Conservation (phyloP, 2,329 filamentous ascomycete species). For the Neofusicoccum cordaticola region DNA sequence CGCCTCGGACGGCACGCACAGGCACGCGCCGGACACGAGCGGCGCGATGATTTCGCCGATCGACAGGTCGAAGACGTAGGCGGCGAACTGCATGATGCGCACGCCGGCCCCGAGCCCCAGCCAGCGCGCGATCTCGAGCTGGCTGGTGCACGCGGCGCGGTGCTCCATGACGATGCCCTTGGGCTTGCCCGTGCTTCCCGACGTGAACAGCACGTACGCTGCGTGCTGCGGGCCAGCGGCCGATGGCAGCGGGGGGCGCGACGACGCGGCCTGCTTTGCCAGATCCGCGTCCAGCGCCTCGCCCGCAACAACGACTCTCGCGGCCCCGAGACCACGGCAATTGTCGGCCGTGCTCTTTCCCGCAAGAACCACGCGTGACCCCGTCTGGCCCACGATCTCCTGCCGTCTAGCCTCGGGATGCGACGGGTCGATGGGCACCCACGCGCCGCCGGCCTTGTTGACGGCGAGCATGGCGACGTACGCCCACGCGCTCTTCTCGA, state of each 20-base stretch:
- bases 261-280: not conserved
- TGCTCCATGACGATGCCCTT: conserved; percentile 33
- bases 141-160: conserved; percentile 22
- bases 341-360: not conserved
- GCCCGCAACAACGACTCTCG: too few species aligned
- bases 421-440: conserved; percentile 30
- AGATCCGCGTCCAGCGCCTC: not conserved
- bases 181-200: conserved; percentile 24
- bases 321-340: not conserved
- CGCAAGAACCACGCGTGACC: not conserved
- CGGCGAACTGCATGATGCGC: conserved; percentile 39
- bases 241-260: conserved; percentile 4
- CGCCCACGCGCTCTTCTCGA: conserved; percentile 23
- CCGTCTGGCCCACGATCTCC: not conserved
- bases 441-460: conserved; percentile 32
- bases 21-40: conserved; percentile 32
- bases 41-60: conserved; percentile 37
- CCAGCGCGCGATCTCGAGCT: conserved; percentile 3
- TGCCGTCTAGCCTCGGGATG: not conserved
- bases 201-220: conserved; percentile 26
- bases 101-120: conserved; percentile 25
- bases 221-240: conserved; percentile 4
- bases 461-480: conserved; percentile 37
- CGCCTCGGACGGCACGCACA: conserved; percentile 43
- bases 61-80: conserved; percentile 38